Conservation (phyloP, 371 early-diverging fungal genomes). For the Actinomortierella wolfii region DNA sequence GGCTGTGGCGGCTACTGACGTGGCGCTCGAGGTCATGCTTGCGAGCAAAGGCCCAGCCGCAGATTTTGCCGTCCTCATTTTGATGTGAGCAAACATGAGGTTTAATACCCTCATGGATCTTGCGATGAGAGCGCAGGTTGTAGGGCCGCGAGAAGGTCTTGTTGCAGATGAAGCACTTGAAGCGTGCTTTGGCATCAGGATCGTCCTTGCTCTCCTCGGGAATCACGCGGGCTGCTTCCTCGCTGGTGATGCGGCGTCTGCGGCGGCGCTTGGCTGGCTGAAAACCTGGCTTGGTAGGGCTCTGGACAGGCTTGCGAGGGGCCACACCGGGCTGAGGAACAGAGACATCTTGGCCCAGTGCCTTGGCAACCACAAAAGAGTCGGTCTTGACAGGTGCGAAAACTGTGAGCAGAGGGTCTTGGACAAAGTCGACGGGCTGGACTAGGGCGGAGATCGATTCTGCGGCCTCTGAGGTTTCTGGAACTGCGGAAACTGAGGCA, state of each 20-base stretch:
- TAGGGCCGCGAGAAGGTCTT: slow-evolving; percentile 40
- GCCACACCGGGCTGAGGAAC: slow-evolving; percentile 20
- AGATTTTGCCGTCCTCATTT: slow-evolving; percentile 31
- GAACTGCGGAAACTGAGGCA: slow-evolving; percentile 10
- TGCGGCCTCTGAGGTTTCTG: slow-evolving; percentile 4
- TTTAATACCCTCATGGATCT: slow-evolving; percentile 63
- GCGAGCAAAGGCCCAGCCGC: slow-evolving; percentile 65
- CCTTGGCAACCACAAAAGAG: slow-evolving; percentile 12
- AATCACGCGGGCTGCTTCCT: slow-evolving; percentile 30
- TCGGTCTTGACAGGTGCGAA: not conserved
- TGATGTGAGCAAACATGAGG: slow-evolving; percentile 53
- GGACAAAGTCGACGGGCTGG: too few species aligned
- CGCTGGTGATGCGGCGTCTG: slow-evolving; percentile 40
- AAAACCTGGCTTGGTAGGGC: slow-evolving; percentile 41
- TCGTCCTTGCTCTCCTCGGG: slow-evolving; percentile 22
- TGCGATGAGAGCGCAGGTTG: slow-evolving; percentile 56
- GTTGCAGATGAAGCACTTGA: slow-evolving; percentile 27
- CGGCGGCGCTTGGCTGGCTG: slow-evolving; percentile 26
- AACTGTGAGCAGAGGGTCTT: not conserved
- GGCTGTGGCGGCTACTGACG: slow-evolving; percentile 46
- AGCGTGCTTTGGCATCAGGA: slow-evolving; percentile 28
- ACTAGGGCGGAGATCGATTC: not conserved
- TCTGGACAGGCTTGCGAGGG: slow-evolving; percentile 27
- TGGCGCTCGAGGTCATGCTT: slow-evolving; percentile 77
- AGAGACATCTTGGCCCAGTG: slow-evolving; percentile 18